These are phyloP conservation scores for Debaryomycetaceae sp. DNA, from an alignment of 1,139 yeast species.

Conservation along the genomic window DNA sequence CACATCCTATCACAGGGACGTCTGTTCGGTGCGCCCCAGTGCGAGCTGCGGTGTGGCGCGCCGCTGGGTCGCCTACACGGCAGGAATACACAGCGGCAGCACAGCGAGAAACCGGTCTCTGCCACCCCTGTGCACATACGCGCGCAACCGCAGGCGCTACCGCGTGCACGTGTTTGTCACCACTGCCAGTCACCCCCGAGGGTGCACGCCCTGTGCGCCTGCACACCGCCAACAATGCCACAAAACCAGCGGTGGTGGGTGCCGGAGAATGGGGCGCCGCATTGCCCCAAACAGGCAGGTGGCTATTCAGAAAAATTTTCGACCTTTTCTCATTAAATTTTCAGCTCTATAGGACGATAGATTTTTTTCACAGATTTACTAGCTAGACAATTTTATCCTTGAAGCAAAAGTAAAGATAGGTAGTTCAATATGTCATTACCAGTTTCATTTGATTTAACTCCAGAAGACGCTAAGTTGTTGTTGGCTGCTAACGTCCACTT, in stretches of 20 bases:
- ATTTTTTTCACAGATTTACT: background rate
- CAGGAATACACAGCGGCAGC: too few relatives aligned
- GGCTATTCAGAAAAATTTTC: conserved; percentile 11
- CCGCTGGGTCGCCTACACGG: too few relatives aligned
- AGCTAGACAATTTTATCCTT: background rate
- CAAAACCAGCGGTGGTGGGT: conserved; percentile 52
- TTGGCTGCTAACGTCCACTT: conserved; percentile 99
- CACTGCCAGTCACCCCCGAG: background rate
- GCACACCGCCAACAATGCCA: conserved; percentile 28
- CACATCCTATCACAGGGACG: too few relatives aligned
- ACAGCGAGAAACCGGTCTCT: too few relatives aligned
- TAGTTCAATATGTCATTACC: conserved; percentile 65
- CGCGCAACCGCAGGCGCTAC: conserved; percentile 18
- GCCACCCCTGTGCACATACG: too few relatives aligned
- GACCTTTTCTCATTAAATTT: conserved; percentile 4
- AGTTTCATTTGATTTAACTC: conserved; percentile 89
- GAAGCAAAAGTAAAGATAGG: background rate
- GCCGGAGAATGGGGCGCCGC: conserved; percentile 45
- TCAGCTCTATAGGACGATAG: background rate
- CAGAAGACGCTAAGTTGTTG: conserved; percentile 99
- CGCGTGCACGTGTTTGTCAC: conserved; percentile 4
- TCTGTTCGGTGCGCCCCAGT: too few relatives aligned
- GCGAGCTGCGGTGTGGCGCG: too few relatives aligned
- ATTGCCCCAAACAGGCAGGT: conserved; percentile 11
- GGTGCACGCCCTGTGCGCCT: background rate